Evolutionary conservation across 148 eudicot species (phyloP), one percentile per base, ranked within the genome.

Genomic region (Nepenthes gracilis): DNA sequence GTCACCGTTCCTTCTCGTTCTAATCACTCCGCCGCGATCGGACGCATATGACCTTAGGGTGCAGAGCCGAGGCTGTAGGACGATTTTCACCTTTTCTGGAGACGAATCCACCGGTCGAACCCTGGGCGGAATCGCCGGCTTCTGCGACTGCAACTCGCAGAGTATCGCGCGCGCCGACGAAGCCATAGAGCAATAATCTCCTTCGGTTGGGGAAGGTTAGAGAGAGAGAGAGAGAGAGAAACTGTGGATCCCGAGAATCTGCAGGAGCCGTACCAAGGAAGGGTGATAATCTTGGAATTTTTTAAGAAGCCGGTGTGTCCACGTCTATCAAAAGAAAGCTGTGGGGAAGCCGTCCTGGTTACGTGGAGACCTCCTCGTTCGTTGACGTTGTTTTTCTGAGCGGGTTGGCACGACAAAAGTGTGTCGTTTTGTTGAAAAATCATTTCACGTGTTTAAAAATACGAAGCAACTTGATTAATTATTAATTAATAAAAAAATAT

Each of bases 31-130:
- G 6, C 55, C 72, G 0, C 71, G 81, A 47, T 85, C 87, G 2
- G 83, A 81, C 0, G 76, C 94, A 59, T 78, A 92, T 8, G 97
- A 79, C 64, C 96, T 67, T 1, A 92, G 86, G 15, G 90, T 88
- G 64, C 86, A 81, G 5, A 84, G 63, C 54, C 96, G 69, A 0
- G 98, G 94, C 70, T 85, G 96, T 55, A 83, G 62, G 49, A 82
- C 51, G 13, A 92, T 77, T 78, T 81, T 85, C 35, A 52, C 79
- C 55, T 70, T 78, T 58, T 77, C 95, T 14, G 76, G 6, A 23
- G 65, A 14, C 2, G 54, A 1, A 51, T 74, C 74, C 11, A 53
- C 54, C 14, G 37, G 52, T 47, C 63, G 76, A 57, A 40, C 37
- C 67, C 60, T 79, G 11, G 61, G 35, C 3, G 75, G 54, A 35